phyloP scores from a whole-genome alignment of 1,139 yeast species.

The Debaryomyces sp. region DNA sequence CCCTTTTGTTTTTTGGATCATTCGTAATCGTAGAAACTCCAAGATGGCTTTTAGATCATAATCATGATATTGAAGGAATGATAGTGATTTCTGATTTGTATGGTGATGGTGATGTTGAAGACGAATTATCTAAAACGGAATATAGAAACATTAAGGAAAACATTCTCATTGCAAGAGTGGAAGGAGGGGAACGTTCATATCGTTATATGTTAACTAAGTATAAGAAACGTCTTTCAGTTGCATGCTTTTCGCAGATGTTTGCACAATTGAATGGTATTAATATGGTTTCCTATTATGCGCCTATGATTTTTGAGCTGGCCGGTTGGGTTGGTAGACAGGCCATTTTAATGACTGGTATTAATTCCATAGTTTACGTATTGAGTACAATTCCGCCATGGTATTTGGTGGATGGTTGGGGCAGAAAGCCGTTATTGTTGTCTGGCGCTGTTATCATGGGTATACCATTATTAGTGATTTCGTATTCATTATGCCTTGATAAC shows the following conservation, averaged over 20 bases:
- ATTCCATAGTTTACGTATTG: slow-evolving; percentile 70
- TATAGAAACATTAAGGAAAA: slow-evolving; percentile 50
- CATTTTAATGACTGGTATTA: slow-evolving; percentile 90
- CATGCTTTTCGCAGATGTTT: slow-evolving; percentile 88
- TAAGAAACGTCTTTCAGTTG: slow-evolving; percentile 79
- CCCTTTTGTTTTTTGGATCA: slow-evolving; percentile 68
- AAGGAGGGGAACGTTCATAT: slow-evolving; percentile 71
- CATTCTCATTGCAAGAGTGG: slow-evolving; percentile 64
- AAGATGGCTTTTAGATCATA: slow-evolving; percentile 85
- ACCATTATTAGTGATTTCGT: slow-evolving; percentile 66
- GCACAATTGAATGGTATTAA: slow-evolving; percentile 94
- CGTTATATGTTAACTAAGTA: slow-evolving; percentile 64
- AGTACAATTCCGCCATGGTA: slow-evolving; percentile 92
- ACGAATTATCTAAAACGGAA: slow-evolving; percentile 60
- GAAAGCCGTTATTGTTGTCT: slow-evolving; percentile 75
- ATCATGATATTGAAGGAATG: slow-evolving; percentile 84
- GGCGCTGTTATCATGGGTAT: slow-evolving; percentile 83
- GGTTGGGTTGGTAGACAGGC: slow-evolving; percentile 93
- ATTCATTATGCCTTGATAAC: slow-evolving; percentile 62
- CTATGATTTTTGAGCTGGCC: slow-evolving; percentile 90
- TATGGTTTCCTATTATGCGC: slow-evolving; percentile 91
- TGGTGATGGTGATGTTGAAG: slow-evolving; percentile 57
- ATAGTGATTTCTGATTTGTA: slow-evolving; percentile 50
- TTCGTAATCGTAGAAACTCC: slow-evolving; percentile 85
- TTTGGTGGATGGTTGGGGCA: slow-evolving; percentile 87